Evolutionary conservation across 164 flowering plant species (phyloP).

Genomic region (Stephania cephalantha): DNA sequence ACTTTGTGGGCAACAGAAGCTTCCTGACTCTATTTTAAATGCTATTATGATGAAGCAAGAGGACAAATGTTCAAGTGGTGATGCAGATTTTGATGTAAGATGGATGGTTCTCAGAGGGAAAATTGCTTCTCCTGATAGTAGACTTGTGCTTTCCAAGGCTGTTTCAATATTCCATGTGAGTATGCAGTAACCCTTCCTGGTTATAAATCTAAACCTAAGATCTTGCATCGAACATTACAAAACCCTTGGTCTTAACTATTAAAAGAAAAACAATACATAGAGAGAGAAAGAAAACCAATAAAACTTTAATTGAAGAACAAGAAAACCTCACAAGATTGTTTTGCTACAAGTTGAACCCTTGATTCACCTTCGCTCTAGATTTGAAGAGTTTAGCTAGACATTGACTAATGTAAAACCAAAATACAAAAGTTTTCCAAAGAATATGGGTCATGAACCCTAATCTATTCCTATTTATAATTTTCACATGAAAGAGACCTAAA

Average conservation of each 20-base stretch:
- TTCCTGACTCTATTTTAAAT: slow-evolving; percentile 38
- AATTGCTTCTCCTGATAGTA: slow-evolving; percentile 39
- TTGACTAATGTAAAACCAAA: too few relatives aligned
- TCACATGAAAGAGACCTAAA: too few relatives aligned
- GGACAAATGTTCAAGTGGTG: slow-evolving; percentile 17
- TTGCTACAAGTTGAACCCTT: too few relatives aligned
- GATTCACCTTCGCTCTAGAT: too few relatives aligned
- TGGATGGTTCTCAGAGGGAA: slow-evolving; percentile 79
- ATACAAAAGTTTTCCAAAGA: too few relatives aligned
- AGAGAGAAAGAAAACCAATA: too few relatives aligned
- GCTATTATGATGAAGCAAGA: slow-evolving; percentile 41
- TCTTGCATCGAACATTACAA: neutral
- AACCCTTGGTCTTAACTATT: neutral
- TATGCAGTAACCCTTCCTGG: slow-evolving; percentile 1
- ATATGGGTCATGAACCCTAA: too few relatives aligned
- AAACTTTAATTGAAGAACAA: too few relatives aligned
- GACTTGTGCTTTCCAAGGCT: slow-evolving; percentile 51
- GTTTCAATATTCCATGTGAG: slow-evolving; percentile 76
- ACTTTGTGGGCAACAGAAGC: slow-evolving; percentile 43
- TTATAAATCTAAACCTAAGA: neutral
- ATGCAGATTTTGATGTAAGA: slow-evolving; percentile 37
- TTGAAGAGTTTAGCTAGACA: too few relatives aligned
- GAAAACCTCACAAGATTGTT: too few relatives aligned
- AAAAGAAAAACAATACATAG: too few relatives aligned
- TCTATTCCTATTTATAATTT: too few relatives aligned